phyloP scores from a whole-genome alignment of 1,284 basidiomycete species.

The Ceratobasidium sp. region DNA sequence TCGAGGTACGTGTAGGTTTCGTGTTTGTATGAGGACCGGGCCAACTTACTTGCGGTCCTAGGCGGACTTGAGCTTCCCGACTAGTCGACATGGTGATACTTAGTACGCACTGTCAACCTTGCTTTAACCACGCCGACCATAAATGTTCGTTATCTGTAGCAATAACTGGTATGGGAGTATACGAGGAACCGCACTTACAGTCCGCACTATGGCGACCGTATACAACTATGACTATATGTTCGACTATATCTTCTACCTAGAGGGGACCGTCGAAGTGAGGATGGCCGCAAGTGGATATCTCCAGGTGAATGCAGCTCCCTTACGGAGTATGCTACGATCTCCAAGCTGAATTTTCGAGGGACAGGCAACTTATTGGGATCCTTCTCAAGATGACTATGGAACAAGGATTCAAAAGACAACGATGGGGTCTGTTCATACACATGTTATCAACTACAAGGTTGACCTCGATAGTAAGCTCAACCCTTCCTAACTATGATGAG shows the following conservation, averaged over 20 bases:
- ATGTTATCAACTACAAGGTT: slow-evolving; percentile 75
- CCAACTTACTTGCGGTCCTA: background rate
- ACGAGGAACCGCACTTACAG: slow-evolving; percentile 21
- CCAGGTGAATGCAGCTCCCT: slow-evolving; percentile 64
- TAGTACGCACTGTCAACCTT: background rate
- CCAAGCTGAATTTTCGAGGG: slow-evolving; percentile 58
- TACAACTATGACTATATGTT: slow-evolving; percentile 60
- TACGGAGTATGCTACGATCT: slow-evolving; percentile 61
- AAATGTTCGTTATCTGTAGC: slow-evolving; percentile 9
- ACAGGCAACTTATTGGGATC: slow-evolving; percentile 51
- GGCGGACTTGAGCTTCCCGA: slow-evolving; percentile 69
- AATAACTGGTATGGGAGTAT: slow-evolving; percentile 44
- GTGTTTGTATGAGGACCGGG: background rate
- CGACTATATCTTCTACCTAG: slow-evolving; percentile 76
- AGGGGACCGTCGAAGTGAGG: slow-evolving; percentile 75
- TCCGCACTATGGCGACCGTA: slow-evolving; percentile 33
- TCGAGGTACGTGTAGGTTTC: slow-evolving; percentile 60
- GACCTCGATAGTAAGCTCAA: slow-evolving; percentile 32
- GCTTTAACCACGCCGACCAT: slow-evolving; percentile 13
- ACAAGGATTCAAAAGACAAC: slow-evolving; percentile 69
- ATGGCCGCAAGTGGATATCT: slow-evolving; percentile 77
- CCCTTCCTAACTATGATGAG: background rate
- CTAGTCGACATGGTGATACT: slow-evolving; percentile 66
- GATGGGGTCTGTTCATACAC: slow-evolving; percentile 79
- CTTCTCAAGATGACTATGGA: slow-evolving; percentile 63